Evolutionary conservation across 257 asterid genomes (phyloP).

Genomic region (Perilla frutescens): DNA sequence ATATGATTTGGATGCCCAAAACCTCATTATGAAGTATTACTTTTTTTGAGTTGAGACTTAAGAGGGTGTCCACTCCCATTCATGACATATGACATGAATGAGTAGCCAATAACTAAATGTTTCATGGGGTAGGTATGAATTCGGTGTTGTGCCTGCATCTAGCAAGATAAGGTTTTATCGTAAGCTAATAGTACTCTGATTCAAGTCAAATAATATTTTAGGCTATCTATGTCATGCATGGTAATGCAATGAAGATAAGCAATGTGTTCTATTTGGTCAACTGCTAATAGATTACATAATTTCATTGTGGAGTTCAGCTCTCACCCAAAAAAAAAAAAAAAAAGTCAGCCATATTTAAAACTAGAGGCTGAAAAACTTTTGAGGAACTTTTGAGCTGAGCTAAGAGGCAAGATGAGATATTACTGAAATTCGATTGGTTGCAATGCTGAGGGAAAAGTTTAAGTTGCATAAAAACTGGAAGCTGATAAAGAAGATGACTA

Average conservation of each 20-base stretch:
- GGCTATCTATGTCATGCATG: constrained; percentile 11
- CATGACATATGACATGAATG: constrained; percentile 13
- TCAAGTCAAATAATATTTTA: constrained; percentile 29
- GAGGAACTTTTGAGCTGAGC: constrained; percentile 14
- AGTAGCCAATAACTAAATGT: constrained; percentile 19
- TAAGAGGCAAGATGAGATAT: constrained; percentile 24
- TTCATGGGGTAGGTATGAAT: constrained; percentile 33
- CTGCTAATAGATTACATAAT: constrained; percentile 28
- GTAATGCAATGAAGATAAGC: constrained; percentile 23
- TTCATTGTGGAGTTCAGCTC: constrained; percentile 20
- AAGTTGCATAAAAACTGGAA: constrained; percentile 18
- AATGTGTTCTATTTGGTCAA: constrained; percentile 29
- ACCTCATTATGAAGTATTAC: constrained; percentile 29
- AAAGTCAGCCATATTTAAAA: constrained; percentile 31
- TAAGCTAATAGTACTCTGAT: not conserved
- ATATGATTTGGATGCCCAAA: constrained; percentile 30
- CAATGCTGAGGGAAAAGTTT: constrained; percentile 7
- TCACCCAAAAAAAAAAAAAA: not conserved
- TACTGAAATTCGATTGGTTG: not conserved
- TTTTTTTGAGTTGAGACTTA: constrained; percentile 5
- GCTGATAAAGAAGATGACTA: not conserved
- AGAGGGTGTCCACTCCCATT: constrained; percentile 7
- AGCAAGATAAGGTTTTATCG: constrained; percentile 18
- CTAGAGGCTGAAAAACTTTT: constrained; percentile 5
- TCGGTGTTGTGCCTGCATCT: constrained; percentile 30